These are phyloP conservation scores for Clausena lansium DNA, from an alignment of 345 rosid species.

Conservation along the genomic window DNA sequence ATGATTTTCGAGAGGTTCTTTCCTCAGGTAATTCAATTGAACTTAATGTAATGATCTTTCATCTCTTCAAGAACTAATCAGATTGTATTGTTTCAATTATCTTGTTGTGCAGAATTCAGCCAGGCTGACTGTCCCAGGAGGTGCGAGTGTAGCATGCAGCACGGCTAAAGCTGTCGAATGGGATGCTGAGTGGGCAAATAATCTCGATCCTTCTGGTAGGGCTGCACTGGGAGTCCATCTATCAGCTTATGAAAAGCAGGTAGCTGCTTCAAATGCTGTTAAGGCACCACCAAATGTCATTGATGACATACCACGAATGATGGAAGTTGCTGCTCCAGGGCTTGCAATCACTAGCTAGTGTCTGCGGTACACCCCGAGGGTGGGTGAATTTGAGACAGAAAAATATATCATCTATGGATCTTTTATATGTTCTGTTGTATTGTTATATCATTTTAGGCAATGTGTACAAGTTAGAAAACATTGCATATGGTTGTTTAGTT, in stretches of 20 bases:
- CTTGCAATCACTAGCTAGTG: slow-evolving; percentile 50
- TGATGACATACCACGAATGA: slow-evolving; percentile 39
- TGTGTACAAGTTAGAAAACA: slow-evolving; percentile 12
- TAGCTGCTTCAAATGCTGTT: slow-evolving; percentile 21
- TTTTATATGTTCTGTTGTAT: slow-evolving; percentile 13
- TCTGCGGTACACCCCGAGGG: background rate
- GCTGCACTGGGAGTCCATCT: slow-evolving; percentile 90
- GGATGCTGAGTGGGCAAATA: slow-evolving; percentile 81
- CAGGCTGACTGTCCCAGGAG: slow-evolving; percentile 81
- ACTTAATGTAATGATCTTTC: background rate
- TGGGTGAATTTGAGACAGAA: background rate
- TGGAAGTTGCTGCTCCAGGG: slow-evolving; percentile 40
- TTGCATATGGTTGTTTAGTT: background rate
- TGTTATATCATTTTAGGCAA: background rate
- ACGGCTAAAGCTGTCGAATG: slow-evolving; percentile 87
- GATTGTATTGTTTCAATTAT: background rate
- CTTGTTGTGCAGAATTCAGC: slow-evolving; percentile 65
- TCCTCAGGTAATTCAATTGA: slow-evolving; percentile 59
- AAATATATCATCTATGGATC: slow-evolving; percentile 3
- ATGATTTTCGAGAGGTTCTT: slow-evolving; percentile 91
- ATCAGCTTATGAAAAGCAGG: slow-evolving; percentile 54
- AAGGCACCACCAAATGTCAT: slow-evolving; percentile 38
- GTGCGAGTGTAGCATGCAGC: slow-evolving; percentile 89
- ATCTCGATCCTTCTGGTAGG: slow-evolving; percentile 95
- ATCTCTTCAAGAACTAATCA: background rate